Evolutionary conservation across 2,329 filamentous ascomycete genomes (phyloP).

Genomic region (Pseudogymnoascus sp.): DNA sequence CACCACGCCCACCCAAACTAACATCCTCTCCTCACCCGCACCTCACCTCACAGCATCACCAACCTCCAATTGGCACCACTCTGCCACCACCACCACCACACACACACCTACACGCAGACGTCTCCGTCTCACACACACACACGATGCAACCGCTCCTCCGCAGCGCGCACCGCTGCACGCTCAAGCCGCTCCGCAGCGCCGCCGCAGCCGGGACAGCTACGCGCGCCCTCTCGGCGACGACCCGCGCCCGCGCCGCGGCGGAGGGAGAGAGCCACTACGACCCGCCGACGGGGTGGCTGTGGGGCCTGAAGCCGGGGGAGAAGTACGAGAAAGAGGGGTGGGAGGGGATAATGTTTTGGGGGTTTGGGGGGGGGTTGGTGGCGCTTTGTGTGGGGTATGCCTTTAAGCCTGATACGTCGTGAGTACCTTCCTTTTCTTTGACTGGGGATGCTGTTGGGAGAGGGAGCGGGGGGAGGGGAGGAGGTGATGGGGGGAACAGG

Average conservation of each 20-base stretch:
- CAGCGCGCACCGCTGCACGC: background rate
- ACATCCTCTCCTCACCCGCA: background rate
- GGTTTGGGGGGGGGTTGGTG: conserved; percentile 70
- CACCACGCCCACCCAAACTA: background rate
- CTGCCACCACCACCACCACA: background rate
- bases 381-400: conserved; percentile 74
- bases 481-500: conserved; percentile 10
- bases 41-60: background rate
- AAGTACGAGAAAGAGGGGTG: conserved; percentile 94
- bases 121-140: background rate
- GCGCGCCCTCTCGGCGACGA: background rate
- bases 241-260: conserved; percentile 12
- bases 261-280: conserved; percentile 59
- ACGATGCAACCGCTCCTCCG: background rate
- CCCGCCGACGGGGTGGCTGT: conserved; percentile 84
- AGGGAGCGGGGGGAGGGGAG: too few species aligned
- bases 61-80: background rate
- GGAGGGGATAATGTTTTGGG: conserved; percentile 80
- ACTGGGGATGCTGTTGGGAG: too few species aligned
- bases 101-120: background rate
- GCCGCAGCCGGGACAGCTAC: background rate
- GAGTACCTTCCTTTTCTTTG: conserved; percentile 39
- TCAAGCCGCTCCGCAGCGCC: background rate
- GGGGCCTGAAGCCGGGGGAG: conserved; percentile 87
- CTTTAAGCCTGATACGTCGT: conserved; percentile 99